Evolutionary conservation across 352 stramenopile genomes (phyloP).

Genomic region (Pythium brachiatum): DNA sequence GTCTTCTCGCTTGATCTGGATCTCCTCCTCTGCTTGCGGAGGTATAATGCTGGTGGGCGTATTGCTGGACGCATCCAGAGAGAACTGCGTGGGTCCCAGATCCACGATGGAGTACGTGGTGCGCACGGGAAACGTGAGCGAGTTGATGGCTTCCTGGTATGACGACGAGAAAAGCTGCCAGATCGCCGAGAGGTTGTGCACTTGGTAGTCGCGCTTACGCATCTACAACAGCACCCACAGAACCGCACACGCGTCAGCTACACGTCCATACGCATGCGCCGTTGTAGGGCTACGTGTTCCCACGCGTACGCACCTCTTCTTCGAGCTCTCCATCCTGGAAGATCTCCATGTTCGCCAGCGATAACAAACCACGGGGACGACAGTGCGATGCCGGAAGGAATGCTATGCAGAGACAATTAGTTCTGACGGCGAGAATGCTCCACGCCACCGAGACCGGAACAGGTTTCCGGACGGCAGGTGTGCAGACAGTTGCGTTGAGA

Average conservation of each 20-base stretch:
- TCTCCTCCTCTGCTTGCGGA: neutral
- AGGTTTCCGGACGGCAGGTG: neutral
- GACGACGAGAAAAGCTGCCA: conserved; percentile 72
- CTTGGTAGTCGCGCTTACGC: conserved; percentile 52
- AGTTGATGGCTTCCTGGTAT: conserved; percentile 75
- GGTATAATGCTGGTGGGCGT: neutral
- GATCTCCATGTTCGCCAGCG: conserved; percentile 55
- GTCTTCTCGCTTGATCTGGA: conserved; percentile 48
- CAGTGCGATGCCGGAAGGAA: no score
- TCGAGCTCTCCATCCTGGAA: conserved; percentile 80
- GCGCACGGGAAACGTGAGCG: conserved; percentile 58
- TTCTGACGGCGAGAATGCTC: neutral
- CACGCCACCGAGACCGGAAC: neutral
- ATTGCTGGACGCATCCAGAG: conserved; percentile 4
- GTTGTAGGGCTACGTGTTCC: neutral
- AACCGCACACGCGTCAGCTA: neutral
- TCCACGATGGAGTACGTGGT: conserved; percentile 56
- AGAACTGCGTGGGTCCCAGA: conserved; percentile 36
- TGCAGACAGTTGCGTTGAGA: neutral
- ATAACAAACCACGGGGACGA: no score
- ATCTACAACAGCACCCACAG: conserved; percentile 33
- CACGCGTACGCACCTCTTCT: conserved; percentile 46
- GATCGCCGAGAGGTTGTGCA: conserved; percentile 50
- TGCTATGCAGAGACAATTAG: neutral
- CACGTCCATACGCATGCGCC: neutral